Conservation (phyloP, 345 rosid genomes). For the Heritiera littoralis region DNA sequence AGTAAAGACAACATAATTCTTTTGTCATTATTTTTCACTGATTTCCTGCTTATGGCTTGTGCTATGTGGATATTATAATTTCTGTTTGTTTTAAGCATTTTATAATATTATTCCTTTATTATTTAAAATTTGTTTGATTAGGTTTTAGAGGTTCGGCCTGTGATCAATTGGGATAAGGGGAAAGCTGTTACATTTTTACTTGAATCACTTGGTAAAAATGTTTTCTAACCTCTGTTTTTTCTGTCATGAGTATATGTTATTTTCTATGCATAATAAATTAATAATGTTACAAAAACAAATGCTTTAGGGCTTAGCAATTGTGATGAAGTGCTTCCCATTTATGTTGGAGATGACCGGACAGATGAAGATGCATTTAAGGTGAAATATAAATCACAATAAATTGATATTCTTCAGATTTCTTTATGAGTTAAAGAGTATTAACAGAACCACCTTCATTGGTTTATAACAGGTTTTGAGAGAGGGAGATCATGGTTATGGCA, state of each 20-base stretch:
- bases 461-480: conserved; percentile 67
- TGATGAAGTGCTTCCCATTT: conserved; percentile 89
- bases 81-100: conserved; percentile 14
- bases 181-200: conserved; percentile 87
- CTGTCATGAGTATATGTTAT: background rate
- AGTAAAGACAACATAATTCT: background rate
- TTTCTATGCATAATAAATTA: background rate
- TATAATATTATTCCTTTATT: conserved; percentile 7
- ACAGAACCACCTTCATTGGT: conserved; percentile 2
- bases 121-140: conserved; percentile 21
- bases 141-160: conserved; percentile 96
- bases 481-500: conserved; percentile 76
- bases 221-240: background rate
- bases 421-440: background rate
- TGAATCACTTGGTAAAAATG: conserved; percentile 74
- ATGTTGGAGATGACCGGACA: conserved; percentile 93
- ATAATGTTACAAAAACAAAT: background rate
- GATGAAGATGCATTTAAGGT: conserved; percentile 99
- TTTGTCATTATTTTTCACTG: background rate
- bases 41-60: background rate
- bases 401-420: background rate
- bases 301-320: conserved; percentile 59
- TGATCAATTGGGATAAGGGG: conserved; percentile 95
- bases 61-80: background rate
- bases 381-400: background rate